Evolutionary conservation across 148 eudicot species (phyloP).

Genomic region (Dianthus caryophyllus): DNA sequence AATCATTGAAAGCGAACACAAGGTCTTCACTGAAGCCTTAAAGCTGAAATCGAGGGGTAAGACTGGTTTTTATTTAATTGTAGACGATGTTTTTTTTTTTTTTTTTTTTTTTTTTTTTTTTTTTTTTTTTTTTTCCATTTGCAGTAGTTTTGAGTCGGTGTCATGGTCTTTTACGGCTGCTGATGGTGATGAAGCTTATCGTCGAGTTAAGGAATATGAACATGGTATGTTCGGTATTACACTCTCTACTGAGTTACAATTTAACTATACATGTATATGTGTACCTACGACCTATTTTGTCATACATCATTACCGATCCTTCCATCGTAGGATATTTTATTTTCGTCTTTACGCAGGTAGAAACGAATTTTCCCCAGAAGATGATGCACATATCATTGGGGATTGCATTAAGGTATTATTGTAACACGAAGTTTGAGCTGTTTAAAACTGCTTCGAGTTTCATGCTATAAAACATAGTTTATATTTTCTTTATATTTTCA

Average conservation of each 20-base stretch:
- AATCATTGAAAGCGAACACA: too few species aligned
- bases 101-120: too few species aligned
- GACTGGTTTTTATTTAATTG: too few species aligned
- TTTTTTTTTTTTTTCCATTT: too few species aligned
- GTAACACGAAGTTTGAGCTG: conserved; percentile 1
- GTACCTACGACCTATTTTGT: too few species aligned
- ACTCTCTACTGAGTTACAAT: neutral
- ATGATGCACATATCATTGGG: conserved; percentile 87
- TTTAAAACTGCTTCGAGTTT: neutral
- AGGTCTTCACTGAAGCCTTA: too few species aligned
- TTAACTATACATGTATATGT: too few species aligned
- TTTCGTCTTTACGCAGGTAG: conserved; percentile 48
- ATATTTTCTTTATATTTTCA: conserved; percentile 18
- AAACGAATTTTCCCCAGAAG: conserved; percentile 69
- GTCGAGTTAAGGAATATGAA: conserved; percentile 77
- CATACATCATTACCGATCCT: neutral
- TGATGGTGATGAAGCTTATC: conserved; percentile 89
- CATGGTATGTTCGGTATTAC: conserved; percentile 44
- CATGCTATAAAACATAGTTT: conserved; percentile 1
- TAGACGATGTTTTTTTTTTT: too few species aligned
- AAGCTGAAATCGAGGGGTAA: too few species aligned
- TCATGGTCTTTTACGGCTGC: conserved; percentile 98
- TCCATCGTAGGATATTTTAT: neutral
- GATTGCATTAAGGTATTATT: conserved; percentile 92
- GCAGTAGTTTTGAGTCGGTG: too few species aligned